Conservation (phyloP, 148 eudicot genomes). For the Silene uniflora region DNA sequence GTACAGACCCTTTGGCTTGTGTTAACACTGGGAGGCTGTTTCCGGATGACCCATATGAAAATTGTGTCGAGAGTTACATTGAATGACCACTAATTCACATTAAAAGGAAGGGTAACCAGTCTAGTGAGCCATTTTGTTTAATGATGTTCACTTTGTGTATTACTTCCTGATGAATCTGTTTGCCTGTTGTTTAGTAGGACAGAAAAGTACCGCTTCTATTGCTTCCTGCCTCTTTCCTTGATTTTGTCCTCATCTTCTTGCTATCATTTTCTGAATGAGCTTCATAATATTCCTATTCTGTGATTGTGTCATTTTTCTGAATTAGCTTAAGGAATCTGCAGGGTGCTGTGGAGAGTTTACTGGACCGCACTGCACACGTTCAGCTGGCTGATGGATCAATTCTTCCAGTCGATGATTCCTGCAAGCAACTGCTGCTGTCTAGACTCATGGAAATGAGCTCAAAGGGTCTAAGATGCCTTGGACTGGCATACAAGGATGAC, state of each 20-base stretch:
- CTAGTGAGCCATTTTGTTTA: not conserved
- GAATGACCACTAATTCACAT: not conserved
- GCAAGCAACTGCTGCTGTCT: slow-evolving; percentile 46
- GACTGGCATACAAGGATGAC: slow-evolving; percentile 75
- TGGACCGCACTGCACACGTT: slow-evolving; percentile 67
- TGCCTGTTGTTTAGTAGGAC: slow-evolving; percentile 1
- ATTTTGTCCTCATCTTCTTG: not conserved
- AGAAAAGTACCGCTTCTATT: not conserved
- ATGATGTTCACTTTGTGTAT: not conserved
- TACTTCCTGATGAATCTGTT: not conserved
- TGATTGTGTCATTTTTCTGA: slow-evolving; percentile 4
- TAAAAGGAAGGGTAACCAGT: not conserved
- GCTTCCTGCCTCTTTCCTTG: slow-evolving; percentile 2
- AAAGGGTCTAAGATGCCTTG: slow-evolving; percentile 81
- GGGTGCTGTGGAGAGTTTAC: slow-evolving; percentile 89
- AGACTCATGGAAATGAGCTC: slow-evolving; percentile 74
- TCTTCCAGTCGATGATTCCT: slow-evolving; percentile 58
- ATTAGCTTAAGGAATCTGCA: slow-evolving; percentile 26
- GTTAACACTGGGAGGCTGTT: not conserved
- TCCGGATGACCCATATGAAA: not conserved
- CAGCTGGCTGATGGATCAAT: slow-evolving; percentile 84
- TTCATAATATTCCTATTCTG: not conserved
- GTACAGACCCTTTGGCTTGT: no score
- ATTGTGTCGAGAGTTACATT: not conserved
- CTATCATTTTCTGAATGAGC: not conserved